Evolutionary conservation across 441 rosid species (phyloP).

Genomic region (Adansonia rubrostipa): DNA sequence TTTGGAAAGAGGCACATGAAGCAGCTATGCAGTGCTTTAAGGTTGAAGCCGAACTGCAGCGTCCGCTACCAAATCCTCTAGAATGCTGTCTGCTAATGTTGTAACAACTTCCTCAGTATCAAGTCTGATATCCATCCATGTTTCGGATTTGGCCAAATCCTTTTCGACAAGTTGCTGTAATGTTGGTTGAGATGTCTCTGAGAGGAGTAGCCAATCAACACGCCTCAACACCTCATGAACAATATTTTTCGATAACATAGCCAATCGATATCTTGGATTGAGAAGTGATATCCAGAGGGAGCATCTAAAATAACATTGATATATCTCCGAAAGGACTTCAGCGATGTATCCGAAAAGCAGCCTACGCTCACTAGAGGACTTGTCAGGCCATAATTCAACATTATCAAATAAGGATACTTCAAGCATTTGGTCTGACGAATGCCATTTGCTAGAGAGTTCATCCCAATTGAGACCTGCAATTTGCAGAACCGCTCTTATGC

Average conservation of each 20-base stretch:
- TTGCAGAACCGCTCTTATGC: conserved; percentile 48
- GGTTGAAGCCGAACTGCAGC: conserved; percentile 35
- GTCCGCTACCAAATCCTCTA: conserved; percentile 56
- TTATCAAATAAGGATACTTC: conserved; percentile 46
- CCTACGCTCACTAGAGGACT: conserved; percentile 29
- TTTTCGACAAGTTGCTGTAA: conserved; percentile 50
- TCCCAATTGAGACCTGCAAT: conserved; percentile 60
- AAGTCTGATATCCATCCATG: conserved; percentile 54
- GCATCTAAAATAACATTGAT: conserved; percentile 39
- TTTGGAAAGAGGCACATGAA: conserved; percentile 20
- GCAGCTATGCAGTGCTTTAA: conserved; percentile 11
- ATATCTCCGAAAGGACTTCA: conserved; percentile 59
- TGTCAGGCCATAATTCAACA: conserved; percentile 29
- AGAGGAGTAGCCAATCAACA: conserved; percentile 55
- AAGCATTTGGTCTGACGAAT: conserved; percentile 44
- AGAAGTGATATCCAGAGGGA: conserved; percentile 48
- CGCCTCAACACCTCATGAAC: conserved; percentile 52
- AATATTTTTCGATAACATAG: conserved; percentile 34
- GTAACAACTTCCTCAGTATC: conserved; percentile 54
- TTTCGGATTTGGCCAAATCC: conserved; percentile 54
- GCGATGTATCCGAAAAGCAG: conserved; percentile 59
- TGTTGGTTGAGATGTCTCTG: conserved; percentile 33
- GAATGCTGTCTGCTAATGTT: conserved; percentile 49
- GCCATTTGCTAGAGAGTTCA: conserved; percentile 48
- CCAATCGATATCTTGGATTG: conserved; percentile 31